Conservation (phyloP, 2,329 filamentous ascomycete species). For the Colletotrichum sp. region DNA sequence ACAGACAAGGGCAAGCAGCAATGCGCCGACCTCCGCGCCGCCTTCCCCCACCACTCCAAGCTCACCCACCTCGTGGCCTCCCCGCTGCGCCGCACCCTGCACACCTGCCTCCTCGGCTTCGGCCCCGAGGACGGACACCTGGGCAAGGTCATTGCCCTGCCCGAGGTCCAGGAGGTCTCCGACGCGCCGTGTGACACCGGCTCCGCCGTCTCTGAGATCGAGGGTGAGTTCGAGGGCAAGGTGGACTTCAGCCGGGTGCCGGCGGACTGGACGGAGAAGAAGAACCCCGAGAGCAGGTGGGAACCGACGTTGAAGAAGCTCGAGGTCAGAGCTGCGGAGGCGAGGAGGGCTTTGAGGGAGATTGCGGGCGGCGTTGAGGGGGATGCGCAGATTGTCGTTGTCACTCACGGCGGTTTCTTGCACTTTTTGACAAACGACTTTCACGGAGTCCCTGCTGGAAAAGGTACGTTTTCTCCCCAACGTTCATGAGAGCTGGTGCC, state of each 20-base stretch:
- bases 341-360: conserved; percentile 62
- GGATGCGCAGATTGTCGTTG: conserved; percentile 73
- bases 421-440: conserved; percentile 88
- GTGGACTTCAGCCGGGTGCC: conserved; percentile 70
- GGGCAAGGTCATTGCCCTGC: conserved; percentile 65
- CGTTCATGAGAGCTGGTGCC: neutral
- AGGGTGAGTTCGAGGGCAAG: conserved; percentile 62
- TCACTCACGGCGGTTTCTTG: conserved; percentile 83
- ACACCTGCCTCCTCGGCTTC: conserved; percentile 78
- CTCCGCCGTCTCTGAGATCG: conserved; percentile 57
- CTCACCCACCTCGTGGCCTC: conserved; percentile 78
- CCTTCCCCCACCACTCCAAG: conserved; percentile 68
- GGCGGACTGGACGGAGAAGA: conserved; percentile 76
- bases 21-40: conserved; percentile 65
- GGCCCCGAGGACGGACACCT: conserved; percentile 47
- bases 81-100: conserved; percentile 80
- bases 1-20: conserved; percentile 79
- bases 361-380: conserved; percentile 41
- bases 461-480: conserved; percentile 35
- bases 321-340: conserved; percentile 63
- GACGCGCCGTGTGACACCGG: conserved; percentile 80
- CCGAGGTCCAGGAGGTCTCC: conserved; percentile 80
- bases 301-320: conserved; percentile 58
- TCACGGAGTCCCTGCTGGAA: conserved; percentile 57
- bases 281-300: conserved; percentile 39